A percentile compares a stretch with the other conserved stretches of the same genome.
Conservation (phyloP, 2,329 filamentous ascomycete species). For the Trichoderma sp. region DNA sequence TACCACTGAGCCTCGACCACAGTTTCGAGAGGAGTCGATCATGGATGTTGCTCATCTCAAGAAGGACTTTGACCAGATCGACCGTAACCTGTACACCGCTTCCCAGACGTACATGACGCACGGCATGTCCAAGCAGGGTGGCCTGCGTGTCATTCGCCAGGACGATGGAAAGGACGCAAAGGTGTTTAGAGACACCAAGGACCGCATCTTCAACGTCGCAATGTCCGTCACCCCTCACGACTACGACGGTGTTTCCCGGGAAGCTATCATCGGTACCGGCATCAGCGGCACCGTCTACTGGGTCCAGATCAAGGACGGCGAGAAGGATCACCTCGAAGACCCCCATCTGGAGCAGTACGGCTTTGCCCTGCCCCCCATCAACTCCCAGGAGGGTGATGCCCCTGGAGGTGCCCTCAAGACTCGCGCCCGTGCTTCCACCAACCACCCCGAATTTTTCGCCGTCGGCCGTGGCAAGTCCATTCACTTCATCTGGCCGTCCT, state of each 20-base stretch:
- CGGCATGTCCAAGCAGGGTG: slow-evolving; percentile 88
- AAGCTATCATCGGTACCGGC: slow-evolving; percentile 87
- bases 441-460: slow-evolving; percentile 89
- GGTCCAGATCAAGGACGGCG: slow-evolving; percentile 72
- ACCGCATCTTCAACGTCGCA: slow-evolving; percentile 92
- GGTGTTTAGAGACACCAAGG: slow-evolving; percentile 85
- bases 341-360: slow-evolving; percentile 79
- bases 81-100: slow-evolving; percentile 86
- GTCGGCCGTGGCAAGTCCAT: slow-evolving; percentile 96
- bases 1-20: slow-evolving; percentile 53
- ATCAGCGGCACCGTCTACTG: slow-evolving; percentile 97
- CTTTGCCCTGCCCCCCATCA: slow-evolving; percentile 84
- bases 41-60: slow-evolving; percentile 93
- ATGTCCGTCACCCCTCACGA: slow-evolving; percentile 68
- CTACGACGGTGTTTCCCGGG: slow-evolving; percentile 57
- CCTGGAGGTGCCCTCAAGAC: slow-evolving; percentile 94
- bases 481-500: slow-evolving; percentile 74
- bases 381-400: slow-evolving; percentile 81
- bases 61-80: slow-evolving; percentile 97
- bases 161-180: slow-evolving; percentile 89
- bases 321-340: slow-evolving; percentile 76
- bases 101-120: slow-evolving; percentile 92
- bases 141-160: slow-evolving; percentile 89
- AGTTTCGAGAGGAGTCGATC: slow-evolving; percentile 74
- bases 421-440: slow-evolving; percentile 82